A percentile compares a stretch with the other conserved stretches of the same genome.
Conservation (phyloP, 169 alveolate genomes). For the Plasmodium coatneyi region DNA sequence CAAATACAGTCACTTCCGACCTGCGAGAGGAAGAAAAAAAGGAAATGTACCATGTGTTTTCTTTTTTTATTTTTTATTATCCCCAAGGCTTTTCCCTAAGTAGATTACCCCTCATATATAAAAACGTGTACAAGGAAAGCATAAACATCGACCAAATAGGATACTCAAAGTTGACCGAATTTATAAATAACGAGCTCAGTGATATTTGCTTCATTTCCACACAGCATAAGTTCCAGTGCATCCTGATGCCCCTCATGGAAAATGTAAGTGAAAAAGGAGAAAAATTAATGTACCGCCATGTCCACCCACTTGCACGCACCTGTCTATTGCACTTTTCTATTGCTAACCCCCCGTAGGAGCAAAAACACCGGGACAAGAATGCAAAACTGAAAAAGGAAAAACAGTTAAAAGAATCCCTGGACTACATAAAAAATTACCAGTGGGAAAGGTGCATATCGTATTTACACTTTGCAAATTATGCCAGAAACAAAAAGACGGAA, state of each 20-base stretch:
- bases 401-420: conserved; percentile 32
- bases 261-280: conserved; percentile 34
- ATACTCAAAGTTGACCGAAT: conserved; percentile 80
- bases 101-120: conserved; percentile 78
- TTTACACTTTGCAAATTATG: conserved; percentile 17
- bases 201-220: conserved; percentile 69
- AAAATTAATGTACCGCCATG: background rate
- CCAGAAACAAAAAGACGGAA: conserved; percentile 10
- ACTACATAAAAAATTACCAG: conserved; percentile 41
- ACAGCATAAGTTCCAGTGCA: conserved; percentile 60
- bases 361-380: conserved; percentile 60
- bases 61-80: background rate
- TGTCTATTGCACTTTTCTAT: background rate
- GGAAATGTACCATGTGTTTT: background rate
- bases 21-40: background rate
- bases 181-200: conserved; percentile 77
- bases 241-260: conserved; percentile 52
- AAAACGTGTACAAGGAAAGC: conserved; percentile 71
- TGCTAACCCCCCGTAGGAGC: conserved; percentile 10
- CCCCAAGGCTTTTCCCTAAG: conserved; percentile 55
- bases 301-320: background rate
- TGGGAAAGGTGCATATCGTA: conserved; percentile 67
- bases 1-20: background rate
- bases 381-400: conserved; percentile 52
- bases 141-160: conserved; percentile 78